Evolutionary conservation across 768 basidiomycete genomes (phyloP), one percentile per base, ranked within the genome.

Genomic region (Mycena haematopus): DNA sequence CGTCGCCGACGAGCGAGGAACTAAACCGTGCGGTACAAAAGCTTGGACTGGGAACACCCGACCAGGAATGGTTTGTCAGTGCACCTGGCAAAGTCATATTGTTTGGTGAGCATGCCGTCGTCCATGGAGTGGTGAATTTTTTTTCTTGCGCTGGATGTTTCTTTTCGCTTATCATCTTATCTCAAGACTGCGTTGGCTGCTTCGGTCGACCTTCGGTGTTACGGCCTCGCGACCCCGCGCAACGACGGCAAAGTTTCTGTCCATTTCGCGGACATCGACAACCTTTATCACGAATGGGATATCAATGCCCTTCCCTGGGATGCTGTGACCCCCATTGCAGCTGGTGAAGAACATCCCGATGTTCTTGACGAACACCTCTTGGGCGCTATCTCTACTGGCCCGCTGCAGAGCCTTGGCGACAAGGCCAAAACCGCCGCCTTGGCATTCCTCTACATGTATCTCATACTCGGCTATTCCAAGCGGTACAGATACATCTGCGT

Each of bases 41-140:
- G 72, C 79, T 93, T 45, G 84, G 84, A 6, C 70, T 82, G 52
- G 70, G 75, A 68, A 74, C 68, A 62, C 71, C 60, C 27, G 75
- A 77, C 52, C 75, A 78, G 42, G 90, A 92, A 71, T 92, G 92
- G 88, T 83, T 97, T 55, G 89, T 98, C 60, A 95, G 94, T 60
- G 95, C 97, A 3, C 97, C 97, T 9, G 97, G 97, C 25, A 99
- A 99, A 73, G 92, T 99, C 61, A 99, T 99, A 67, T 75, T 99
- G 65, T 99, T 99, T 68, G 97, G 97, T 51, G 97, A 99, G 77
- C 97, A 99, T 75, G 96, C 97, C 19, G 97, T 99, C 53, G 97
- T 99, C 21, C 90, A 99, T 73, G 97, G 97, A 56, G 91, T 95
- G 53, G 95, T 95, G 73, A 82, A 93, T 87, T 31, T 35, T 65